A percentile compares a stretch with the other conserved stretches of the same genome.
phyloP scores from a whole-genome alignment of 2,329 filamentous ascomycete species.

The Trichocomaceae sp. region DNA sequence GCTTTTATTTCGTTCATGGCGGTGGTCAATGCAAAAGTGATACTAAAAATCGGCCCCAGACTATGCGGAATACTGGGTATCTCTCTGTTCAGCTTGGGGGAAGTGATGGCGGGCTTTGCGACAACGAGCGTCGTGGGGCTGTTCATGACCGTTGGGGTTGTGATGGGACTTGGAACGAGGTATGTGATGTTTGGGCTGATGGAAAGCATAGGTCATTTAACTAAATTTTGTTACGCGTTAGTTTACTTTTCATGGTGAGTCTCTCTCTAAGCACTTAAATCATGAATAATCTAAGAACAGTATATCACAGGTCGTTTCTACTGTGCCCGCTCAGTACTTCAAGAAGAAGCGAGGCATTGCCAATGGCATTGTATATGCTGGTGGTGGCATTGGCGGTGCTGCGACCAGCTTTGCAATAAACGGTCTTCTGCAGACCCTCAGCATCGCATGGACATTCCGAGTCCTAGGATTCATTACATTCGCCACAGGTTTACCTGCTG shows the following conservation, averaged over 20 bases:
- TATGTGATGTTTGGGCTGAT: constrained; percentile 16
- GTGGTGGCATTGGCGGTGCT: constrained; percentile 54
- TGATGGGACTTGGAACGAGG: constrained; percentile 43
- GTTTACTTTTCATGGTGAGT: constrained; percentile 40
- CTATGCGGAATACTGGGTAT: constrained; percentile 46
- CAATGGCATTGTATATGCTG: constrained; percentile 54
- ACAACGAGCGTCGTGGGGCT: constrained; percentile 41
- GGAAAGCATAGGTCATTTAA: neutral
- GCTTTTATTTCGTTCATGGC: constrained; percentile 49
- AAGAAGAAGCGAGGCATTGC: constrained; percentile 51
- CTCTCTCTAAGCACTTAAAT: constrained; percentile 3
- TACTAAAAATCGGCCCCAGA: constrained; percentile 46
- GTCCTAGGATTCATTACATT: constrained; percentile 53
- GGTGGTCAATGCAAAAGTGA: constrained; percentile 47
- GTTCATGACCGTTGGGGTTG: constrained; percentile 45
- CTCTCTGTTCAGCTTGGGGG: constrained; percentile 44
- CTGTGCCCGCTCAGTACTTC: constrained; percentile 58
- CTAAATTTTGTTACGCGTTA: constrained; percentile 10
- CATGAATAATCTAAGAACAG: neutral
- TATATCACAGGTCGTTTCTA: constrained; percentile 50
- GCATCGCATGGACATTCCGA: constrained; percentile 56
- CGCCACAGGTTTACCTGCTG: constrained; percentile 46
- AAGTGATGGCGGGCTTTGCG: constrained; percentile 45
- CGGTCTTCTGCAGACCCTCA: constrained; percentile 51
- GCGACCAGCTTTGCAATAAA: constrained; percentile 54